A percentile compares a stretch with the other conserved stretches of the same genome.
Evolutionary conservation across 148 eudicot genomes (phyloP).

Genomic region (Polygonum aviculare): DNA sequence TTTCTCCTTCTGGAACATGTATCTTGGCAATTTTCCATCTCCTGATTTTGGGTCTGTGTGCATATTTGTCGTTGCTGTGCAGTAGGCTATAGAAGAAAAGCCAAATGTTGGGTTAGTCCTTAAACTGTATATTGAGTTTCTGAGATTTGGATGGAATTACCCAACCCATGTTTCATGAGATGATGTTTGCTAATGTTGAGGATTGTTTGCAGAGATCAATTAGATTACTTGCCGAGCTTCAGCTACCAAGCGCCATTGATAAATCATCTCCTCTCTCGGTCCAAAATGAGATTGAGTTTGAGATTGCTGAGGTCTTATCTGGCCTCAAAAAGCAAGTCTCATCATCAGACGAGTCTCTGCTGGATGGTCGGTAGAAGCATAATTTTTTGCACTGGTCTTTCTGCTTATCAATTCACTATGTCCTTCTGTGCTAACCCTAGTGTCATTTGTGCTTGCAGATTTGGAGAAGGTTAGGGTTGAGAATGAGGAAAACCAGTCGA

Average conservation of each 20-base stretch:
- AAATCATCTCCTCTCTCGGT: neutral
- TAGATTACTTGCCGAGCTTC: neutral
- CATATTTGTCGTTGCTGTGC: neutral
- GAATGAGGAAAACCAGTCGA: neutral
- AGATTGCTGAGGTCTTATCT: slow-evolving; percentile 2
- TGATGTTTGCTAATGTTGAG: neutral
- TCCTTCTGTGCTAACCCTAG: neutral
- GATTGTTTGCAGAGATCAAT: slow-evolving; percentile 3
- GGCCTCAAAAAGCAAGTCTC: slow-evolving; percentile 2
- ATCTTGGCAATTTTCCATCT: neutral
- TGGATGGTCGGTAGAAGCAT: neutral
- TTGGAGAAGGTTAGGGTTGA: neutral
- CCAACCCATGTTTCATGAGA: neutral
- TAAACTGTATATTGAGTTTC: neutral
- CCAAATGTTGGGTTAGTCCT: slow-evolving; percentile 5
- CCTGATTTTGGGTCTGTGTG: neutral
- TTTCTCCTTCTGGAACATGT: neutral
- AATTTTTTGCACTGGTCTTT: neutral
- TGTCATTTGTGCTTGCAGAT: neutral
- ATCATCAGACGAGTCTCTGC: neutral
- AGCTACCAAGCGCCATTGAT: neutral
- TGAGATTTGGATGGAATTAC: neutral
- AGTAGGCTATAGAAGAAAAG: slow-evolving; percentile 7
- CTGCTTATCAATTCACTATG: neutral
- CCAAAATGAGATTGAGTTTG: slow-evolving; percentile 8